Conservation (phyloP, 2,329 filamentous ascomycete species). For the Rutstroemia sp. region DNA sequence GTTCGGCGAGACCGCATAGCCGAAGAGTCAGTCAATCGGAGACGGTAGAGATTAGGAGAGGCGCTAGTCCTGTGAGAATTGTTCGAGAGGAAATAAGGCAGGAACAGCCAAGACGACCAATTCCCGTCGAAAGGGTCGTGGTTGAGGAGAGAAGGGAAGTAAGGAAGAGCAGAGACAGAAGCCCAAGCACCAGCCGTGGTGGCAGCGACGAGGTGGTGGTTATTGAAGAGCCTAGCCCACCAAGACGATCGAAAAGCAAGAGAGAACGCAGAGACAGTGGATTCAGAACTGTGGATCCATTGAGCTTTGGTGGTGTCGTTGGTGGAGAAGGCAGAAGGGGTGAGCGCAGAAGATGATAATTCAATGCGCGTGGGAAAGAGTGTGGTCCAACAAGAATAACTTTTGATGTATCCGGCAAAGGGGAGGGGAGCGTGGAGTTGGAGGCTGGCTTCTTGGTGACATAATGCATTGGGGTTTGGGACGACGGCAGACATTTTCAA, state of each 20-base stretch:
- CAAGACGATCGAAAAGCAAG: slow-evolving; percentile 25
- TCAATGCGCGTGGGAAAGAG: not conserved
- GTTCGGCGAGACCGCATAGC: slow-evolving; percentile 2
- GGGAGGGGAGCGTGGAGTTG: not conserved
- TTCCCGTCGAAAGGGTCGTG: slow-evolving; percentile 24
- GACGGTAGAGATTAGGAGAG: slow-evolving; percentile 25
- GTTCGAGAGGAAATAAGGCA: slow-evolving; percentile 15
- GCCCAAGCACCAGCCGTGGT: slow-evolving; percentile 10
- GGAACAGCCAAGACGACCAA: slow-evolving; percentile 5
- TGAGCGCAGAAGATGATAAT: slow-evolving; percentile 14
- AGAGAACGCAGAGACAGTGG: slow-evolving; percentile 24
- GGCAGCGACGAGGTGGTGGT: slow-evolving; percentile 30
- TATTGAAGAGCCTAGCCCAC: slow-evolving; percentile 30
- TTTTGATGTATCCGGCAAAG: not conserved
- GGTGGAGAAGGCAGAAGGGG: slow-evolving; percentile 20
- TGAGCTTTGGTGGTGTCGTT: slow-evolving; percentile 24
- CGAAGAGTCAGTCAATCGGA: slow-evolving; percentile 17
- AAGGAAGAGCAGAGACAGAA: slow-evolving; percentile 18
- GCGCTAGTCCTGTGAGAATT: slow-evolving; percentile 12
- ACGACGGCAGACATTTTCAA: not conserved
- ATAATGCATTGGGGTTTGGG: not conserved
- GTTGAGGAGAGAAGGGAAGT: slow-evolving; percentile 25
- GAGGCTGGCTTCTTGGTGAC: not conserved
- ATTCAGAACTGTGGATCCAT: slow-evolving; percentile 28
- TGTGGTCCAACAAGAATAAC: not conserved